These are phyloP conservation scores for Aegilops bicornis DNA, from an alignment of 176 grass and related monocot genomes.

Conservation along the genomic window DNA sequence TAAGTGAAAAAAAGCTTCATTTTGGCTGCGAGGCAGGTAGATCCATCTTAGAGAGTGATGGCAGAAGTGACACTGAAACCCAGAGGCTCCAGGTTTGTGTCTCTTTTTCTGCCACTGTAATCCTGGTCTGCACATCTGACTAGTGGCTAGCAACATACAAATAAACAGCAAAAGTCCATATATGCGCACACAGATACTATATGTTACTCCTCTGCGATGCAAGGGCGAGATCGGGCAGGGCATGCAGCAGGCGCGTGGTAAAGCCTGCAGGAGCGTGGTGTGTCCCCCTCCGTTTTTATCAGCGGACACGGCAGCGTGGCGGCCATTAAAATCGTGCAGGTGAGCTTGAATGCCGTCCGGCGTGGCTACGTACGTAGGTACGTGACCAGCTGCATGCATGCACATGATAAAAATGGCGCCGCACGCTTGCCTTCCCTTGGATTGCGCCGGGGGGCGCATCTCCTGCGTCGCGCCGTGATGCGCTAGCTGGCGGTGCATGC, in stretches of 20 bases:
- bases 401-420: neutral
- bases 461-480: neutral
- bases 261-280: neutral
- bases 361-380: neutral
- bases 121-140: constrained; percentile 22
- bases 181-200: too few relatives aligned
- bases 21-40: neutral
- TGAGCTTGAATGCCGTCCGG: neutral
- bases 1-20: neutral
- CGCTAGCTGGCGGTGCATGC: too few relatives aligned
- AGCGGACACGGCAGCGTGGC: constrained; percentile 30
- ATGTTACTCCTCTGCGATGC: neutral
- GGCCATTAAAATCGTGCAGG: constrained; percentile 20
- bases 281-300: neutral
- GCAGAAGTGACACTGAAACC: constrained; percentile 9
- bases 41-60: neutral
- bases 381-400: neutral
- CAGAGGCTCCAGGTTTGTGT: neutral
- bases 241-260: neutral
- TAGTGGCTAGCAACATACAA: neutral
- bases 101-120: neutral
- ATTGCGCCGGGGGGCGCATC: neutral
- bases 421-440: neutral
- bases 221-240: neutral
- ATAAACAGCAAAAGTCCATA: too few relatives aligned